Evolutionary conservation across 495 filamentous ascomycete genomes (phyloP).

Genomic region (Tuber brumale): DNA sequence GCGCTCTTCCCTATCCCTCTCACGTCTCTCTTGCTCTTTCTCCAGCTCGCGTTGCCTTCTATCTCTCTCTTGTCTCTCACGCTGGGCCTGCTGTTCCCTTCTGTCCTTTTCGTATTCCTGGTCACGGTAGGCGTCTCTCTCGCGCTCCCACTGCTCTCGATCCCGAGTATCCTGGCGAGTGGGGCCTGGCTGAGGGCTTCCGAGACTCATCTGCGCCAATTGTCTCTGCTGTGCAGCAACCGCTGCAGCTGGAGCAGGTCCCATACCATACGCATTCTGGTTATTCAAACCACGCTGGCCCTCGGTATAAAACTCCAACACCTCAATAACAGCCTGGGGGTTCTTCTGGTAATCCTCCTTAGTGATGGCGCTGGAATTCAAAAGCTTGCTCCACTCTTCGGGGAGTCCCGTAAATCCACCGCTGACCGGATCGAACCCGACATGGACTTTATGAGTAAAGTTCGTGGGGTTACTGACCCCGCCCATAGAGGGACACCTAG

Average conservation of each 20-base stretch:
- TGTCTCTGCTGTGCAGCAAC: conserved; percentile 31
- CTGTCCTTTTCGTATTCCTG: conserved; percentile 39
- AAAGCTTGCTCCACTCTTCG: conserved; percentile 89
- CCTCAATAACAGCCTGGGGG: conserved; percentile 96
- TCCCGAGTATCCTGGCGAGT: conserved; percentile 59
- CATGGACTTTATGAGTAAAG: conserved; percentile 92
- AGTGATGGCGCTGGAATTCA: conserved; percentile 92
- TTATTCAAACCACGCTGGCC: conserved; percentile 52
- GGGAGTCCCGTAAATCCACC: conserved; percentile 91
- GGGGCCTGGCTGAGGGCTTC: conserved; percentile 69
- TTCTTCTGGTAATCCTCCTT: conserved; percentile 97
- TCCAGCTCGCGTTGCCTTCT: conserved; percentile 43
- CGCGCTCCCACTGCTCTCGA: conserved; percentile 46
- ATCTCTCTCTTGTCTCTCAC: conserved; percentile 43
- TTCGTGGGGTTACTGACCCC: conserved; percentile 97
- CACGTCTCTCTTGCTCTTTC: conserved; percentile 40
- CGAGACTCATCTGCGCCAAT: conserved; percentile 52
- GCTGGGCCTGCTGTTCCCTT: conserved; percentile 37
- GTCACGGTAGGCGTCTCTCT: conserved; percentile 48
- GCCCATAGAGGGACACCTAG: conserved; percentile 91
- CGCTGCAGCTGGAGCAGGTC: conserved; percentile 57
- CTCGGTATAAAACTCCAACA: conserved; percentile 94
- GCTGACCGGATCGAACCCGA: conserved; percentile 89
- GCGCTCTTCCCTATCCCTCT: conserved; percentile 37
- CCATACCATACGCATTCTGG: conserved; percentile 65